Conservation (phyloP, 139 green algal genomes). For the Chara braunii region DNA sequence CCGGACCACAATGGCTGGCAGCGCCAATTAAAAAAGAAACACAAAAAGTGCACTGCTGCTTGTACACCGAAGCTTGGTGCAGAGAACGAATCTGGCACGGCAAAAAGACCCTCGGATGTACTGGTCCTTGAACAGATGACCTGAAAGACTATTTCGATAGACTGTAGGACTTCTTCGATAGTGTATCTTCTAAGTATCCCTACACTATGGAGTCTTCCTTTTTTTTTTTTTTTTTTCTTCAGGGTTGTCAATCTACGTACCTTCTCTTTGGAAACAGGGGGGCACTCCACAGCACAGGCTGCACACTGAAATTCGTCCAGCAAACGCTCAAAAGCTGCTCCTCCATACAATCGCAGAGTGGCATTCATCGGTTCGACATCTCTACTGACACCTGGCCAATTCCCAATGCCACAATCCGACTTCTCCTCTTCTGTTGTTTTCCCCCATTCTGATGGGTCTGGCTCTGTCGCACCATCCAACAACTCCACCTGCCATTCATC, state of each 20-base stretch:
- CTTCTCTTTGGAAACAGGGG: slow-evolving; percentile 40
- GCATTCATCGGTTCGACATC: slow-evolving; percentile 55
- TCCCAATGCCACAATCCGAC: slow-evolving; percentile 1
- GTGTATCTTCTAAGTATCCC: not conserved
- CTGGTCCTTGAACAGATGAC: no score
- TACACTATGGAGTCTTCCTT: not conserved
- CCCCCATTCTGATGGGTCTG: slow-evolving; percentile 53
- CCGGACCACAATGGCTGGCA: no score
- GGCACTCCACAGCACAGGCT: slow-evolving; percentile 59
- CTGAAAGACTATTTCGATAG: no score
- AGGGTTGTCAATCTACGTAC: slow-evolving; percentile 35
- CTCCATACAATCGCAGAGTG: slow-evolving; percentile 75
- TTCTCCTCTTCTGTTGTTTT: slow-evolving; percentile 22
- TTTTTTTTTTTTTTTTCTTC: not conserved
- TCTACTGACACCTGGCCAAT: slow-evolving; percentile 27
- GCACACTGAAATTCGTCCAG: slow-evolving; percentile 79
- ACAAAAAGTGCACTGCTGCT: no score
- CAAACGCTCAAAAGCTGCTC: slow-evolving; percentile 80
- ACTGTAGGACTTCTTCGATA: not conserved
- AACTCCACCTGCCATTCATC: slow-evolving; percentile 44
- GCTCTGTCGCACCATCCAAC: slow-evolving; percentile 58
- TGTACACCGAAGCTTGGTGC: no score
- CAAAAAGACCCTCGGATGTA: no score
- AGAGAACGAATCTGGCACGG: no score
- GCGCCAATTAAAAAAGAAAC: no score